Evolutionary conservation across 805 yeast species (phyloP).

Genomic region (Ogataea ramenticola): DNA sequence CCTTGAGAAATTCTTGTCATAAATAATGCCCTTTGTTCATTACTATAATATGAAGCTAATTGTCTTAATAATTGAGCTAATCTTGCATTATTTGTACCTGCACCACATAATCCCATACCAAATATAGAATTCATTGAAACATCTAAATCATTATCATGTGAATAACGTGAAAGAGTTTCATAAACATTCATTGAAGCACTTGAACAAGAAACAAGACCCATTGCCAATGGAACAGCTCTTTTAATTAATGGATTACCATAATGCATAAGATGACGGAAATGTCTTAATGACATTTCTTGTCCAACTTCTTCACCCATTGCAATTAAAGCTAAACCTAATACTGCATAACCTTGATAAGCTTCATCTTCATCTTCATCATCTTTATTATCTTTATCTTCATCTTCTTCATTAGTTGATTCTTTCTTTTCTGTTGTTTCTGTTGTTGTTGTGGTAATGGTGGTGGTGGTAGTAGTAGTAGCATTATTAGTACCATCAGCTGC

Average conservation of each 20-base stretch:
- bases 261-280: conserved; percentile 95
- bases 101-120: conserved; percentile 96
- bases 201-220: conserved; percentile 90
- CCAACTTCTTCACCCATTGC: conserved; percentile 99
- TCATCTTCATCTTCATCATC: conserved; percentile 39
- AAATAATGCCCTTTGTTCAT: conserved; percentile 85
- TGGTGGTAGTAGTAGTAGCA: background rate
- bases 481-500: conserved; percentile 14
- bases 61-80: conserved; percentile 93
- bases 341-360: conserved; percentile 78
- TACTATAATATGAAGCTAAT: conserved; percentile 85
- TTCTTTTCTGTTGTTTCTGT: conserved; percentile 12
- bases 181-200: conserved; percentile 96
- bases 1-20: conserved; percentile 96
- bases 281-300: conserved; percentile 94
- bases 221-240: conserved; percentile 95
- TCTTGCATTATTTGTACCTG: conserved; percentile 98
- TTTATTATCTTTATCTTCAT: conserved; percentile 22
- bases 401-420: conserved; percentile 23
- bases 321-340: conserved; percentile 86
- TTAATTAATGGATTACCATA: conserved; percentile 89
- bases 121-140: conserved; percentile 93
- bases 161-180: conserved; percentile 91
- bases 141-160: conserved; percentile 91
- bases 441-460: too few relatives aligned